phyloP scores from a whole-genome alignment of 352 stramenopile genomes.

The Pythium aristosporum region DNA sequence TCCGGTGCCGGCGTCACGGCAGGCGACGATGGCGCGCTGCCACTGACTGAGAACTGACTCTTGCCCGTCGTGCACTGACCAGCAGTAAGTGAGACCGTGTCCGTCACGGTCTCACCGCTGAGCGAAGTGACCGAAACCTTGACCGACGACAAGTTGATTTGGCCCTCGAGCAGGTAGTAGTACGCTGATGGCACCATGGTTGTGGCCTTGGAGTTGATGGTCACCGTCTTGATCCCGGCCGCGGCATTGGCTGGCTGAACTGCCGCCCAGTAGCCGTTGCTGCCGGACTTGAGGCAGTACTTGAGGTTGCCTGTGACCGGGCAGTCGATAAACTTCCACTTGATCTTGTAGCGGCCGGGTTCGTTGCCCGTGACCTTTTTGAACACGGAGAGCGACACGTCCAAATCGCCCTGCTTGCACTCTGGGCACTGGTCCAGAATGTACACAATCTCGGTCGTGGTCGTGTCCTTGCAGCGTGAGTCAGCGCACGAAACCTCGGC shows the following conservation, averaged over 20 bases:
- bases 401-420: conserved; percentile 46
- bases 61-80: conserved; percentile 48
- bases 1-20: not conserved
- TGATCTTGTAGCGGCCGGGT: conserved; percentile 26
- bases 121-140: conserved; percentile 54
- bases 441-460: conserved; percentile 50
- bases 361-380: conserved; percentile 33
- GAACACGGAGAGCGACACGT: conserved; percentile 46
- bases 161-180: conserved; percentile 35
- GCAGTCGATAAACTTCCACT: conserved; percentile 45
- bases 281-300: conserved; percentile 54
- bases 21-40: conserved; percentile 5
- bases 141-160: conserved; percentile 31
- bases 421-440: conserved; percentile 64
- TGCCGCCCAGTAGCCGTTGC: conserved; percentile 52
- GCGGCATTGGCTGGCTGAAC: conserved; percentile 58
- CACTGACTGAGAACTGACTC: conserved; percentile 40
- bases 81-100: conserved; percentile 48
- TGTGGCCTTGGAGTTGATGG: conserved; percentile 49
- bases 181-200: conserved; percentile 56
- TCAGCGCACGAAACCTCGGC: conserved; percentile 40
- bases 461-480: conserved; percentile 28
- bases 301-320: conserved; percentile 33
- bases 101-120: conserved; percentile 51
- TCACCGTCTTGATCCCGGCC: conserved; percentile 44